Conservation (phyloP, 805 yeast species). For the Kuraishia floccosa region DNA sequence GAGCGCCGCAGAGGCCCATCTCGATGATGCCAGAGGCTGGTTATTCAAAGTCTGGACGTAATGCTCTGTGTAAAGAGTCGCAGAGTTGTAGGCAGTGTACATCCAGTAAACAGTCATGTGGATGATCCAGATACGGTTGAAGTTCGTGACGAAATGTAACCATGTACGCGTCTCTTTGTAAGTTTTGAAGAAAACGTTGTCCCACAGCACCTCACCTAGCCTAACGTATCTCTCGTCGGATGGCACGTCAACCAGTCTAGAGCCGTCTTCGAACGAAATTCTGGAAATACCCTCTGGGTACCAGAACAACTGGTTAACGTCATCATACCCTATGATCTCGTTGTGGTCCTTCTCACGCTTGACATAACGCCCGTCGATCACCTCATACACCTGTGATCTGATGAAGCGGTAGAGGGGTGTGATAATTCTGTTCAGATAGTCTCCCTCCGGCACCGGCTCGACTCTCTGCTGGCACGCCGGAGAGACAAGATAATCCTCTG, state of each 20-base stretch:
- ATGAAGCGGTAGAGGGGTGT: slow-evolving; percentile 81
- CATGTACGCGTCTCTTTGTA: slow-evolving; percentile 94
- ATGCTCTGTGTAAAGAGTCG: slow-evolving; percentile 79
- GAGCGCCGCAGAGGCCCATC: slow-evolving; percentile 88
- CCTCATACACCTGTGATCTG: slow-evolving; percentile 74
- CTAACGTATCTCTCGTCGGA: slow-evolving; percentile 80
- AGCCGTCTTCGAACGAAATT: slow-evolving; percentile 84
- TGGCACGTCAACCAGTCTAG: slow-evolving; percentile 84
- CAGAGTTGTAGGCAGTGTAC: slow-evolving; percentile 88
- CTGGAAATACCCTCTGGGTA: slow-evolving; percentile 97
- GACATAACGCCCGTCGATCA: slow-evolving; percentile 69
- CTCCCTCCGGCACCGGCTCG: slow-evolving; percentile 82
- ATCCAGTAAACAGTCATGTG: slow-evolving; percentile 90
- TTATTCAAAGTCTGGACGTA: slow-evolving; percentile 76
- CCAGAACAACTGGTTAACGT: slow-evolving; percentile 98
- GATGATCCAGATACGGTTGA: slow-evolving; percentile 96
- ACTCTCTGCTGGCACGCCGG: slow-evolving; percentile 85
- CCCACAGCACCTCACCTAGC: slow-evolving; percentile 91
- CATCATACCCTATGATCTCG: slow-evolving; percentile 86
- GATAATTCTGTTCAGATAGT: slow-evolving; percentile 81
- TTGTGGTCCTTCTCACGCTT: slow-evolving; percentile 83
- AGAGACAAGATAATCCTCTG: slow-evolving; percentile 78
- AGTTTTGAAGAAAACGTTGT: slow-evolving; percentile 86
- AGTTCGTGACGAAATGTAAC: slow-evolving; percentile 91
- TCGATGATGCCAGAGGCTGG: slow-evolving; percentile 79